Base-by-base conservation (phyloP, 2,329 filamentous ascomycete genomes). In the Neofusicoccum umdonicola region DNA sequence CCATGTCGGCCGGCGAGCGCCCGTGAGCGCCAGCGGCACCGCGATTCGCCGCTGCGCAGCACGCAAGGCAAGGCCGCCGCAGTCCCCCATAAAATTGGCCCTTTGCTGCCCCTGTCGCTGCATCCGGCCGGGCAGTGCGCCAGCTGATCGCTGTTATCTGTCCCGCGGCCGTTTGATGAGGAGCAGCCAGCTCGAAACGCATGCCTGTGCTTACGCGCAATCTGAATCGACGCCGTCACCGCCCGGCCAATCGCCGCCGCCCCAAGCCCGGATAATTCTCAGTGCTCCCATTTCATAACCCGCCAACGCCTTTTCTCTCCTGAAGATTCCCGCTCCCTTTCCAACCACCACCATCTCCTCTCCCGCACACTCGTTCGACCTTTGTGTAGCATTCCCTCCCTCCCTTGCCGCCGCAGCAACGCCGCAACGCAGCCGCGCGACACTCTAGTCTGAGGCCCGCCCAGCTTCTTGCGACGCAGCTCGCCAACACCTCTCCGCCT, bases 301-400 rank as follows among this genome's bases (percentile, higher is more conserved):
- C 62, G 35, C 42, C 62, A 64, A 62, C 41, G 41, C 39, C 62
- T 58, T 45, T 39, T 48, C 62, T 39, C 51, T 64, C 62, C 62
- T 64, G 62, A 64, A 57, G 39, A 57, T 60, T 64, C 63, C 19
- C 44, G 37, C 54, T 64, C 63, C 56, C 54, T 61, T 52, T 54
- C 54, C 42, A 35, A 42, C 62, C 63, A 51, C 54, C 63, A 60
- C 39, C 70, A 66, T 58, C 62, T 66, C 63, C 67, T 67, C 67
- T 69, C 69, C 67, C 69, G 47, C 44, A 58, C 62, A 52, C 54
- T 65, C 63, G 52, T 61, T 60, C 63, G 52, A 58, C 61, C 45
- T 62, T 65, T 62, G 58, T 61, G 48, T 64, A 57, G 47, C 66
- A 64, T 64, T 65, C 65, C 54, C 51, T 34, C 51, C 52, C 51